Base-by-base conservation (phyloP, 2,329 filamentous ascomycete species). In the Alternaria brassicae region DNA sequence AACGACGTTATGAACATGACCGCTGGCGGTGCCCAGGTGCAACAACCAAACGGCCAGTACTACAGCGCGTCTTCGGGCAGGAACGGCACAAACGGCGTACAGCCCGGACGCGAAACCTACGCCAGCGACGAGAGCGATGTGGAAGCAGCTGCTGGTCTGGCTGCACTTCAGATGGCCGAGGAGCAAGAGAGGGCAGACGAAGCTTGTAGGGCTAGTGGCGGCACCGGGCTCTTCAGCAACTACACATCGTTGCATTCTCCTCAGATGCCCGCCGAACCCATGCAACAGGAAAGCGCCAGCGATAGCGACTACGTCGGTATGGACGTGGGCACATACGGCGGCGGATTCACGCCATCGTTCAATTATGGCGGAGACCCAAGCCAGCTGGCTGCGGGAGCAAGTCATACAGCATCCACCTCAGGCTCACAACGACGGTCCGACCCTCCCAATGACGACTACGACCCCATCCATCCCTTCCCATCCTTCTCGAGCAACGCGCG, bases 141-240 rank as follows among this genome's bases (percentile, higher is more conserved):
- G 0, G 94, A 97, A 77, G 94, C 91, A 19, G 89, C 90, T 37
- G 92, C 92, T 60, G 94, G 95, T 15, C 81, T 96, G 51, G 86
- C 91, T 73, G 93, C 93, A 66, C 88, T 98, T 85, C 88, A 88
- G 58, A 87, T 93, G 79, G 93, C 92, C 4, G 92, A 96, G 61
- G 86, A 92, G 75, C 84, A 88, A 74, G 91, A 96, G 60, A 87
- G 88, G 50, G 82, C 79, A 6, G 82, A 85, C 42, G 83, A 84
- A 61, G 81, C 79, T 19, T 86, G 88, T 49, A 83, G 86, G 57
- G 85, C 86, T 66, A 88, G 86, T 70, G 82, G 84, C 65, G 82
- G 83, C 15, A 79, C 81, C 66, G 80, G 84, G 17, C 83, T 82
- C 7, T 86, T 83, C 73, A 82, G 68, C 75, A 82, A 77, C 72